These are phyloP conservation scores for Ganoderma lingzhi DNA, from an alignment of 1,284 basidiomycete genomes.

Conservation along the genomic window DNA sequence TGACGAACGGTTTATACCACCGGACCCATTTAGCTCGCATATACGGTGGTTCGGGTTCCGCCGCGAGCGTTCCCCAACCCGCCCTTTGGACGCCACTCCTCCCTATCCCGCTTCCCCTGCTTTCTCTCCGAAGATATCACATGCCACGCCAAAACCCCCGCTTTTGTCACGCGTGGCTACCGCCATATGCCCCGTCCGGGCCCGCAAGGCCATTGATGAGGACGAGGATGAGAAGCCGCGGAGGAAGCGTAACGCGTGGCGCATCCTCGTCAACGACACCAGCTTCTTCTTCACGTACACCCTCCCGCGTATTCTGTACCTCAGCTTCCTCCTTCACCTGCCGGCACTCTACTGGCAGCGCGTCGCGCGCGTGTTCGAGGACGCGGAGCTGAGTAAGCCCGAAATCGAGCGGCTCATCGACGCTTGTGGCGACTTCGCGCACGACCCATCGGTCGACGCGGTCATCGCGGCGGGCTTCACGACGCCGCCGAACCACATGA, in stretches of 20 bases:
- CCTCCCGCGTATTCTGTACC: conserved; percentile 66
- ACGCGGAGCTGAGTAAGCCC: conserved; percentile 76
- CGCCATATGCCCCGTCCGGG: neutral
- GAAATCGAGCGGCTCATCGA: conserved; percentile 77
- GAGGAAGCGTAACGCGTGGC: conserved; percentile 23
- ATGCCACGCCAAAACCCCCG: neutral
- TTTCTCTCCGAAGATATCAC: conserved; percentile 24
- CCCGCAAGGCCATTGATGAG: neutral
- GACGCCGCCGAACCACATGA: conserved; percentile 18
- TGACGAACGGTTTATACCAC: conserved; percentile 59
- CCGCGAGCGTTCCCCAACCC: conserved; percentile 19
- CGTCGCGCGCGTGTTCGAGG: conserved; percentile 74
- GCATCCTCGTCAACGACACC: conserved; percentile 21
- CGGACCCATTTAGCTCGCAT: conserved; percentile 53
- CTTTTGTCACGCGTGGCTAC: neutral
- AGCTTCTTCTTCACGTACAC: conserved; percentile 54
- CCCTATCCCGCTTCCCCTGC: conserved; percentile 27
- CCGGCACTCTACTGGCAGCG: conserved; percentile 79
- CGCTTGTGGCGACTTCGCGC: conserved; percentile 41
- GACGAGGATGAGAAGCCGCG: conserved; percentile 19
- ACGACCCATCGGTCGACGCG: conserved; percentile 28
- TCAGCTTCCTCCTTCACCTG: conserved; percentile 70
- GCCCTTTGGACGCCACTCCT: conserved; percentile 6
- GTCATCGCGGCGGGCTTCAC: conserved; percentile 27
- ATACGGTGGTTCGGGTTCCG: conserved; percentile 39